Evolutionary conservation across 2,329 filamentous ascomycete genomes (phyloP).

Genomic region (Calonectria pseudoturangicola): DNA sequence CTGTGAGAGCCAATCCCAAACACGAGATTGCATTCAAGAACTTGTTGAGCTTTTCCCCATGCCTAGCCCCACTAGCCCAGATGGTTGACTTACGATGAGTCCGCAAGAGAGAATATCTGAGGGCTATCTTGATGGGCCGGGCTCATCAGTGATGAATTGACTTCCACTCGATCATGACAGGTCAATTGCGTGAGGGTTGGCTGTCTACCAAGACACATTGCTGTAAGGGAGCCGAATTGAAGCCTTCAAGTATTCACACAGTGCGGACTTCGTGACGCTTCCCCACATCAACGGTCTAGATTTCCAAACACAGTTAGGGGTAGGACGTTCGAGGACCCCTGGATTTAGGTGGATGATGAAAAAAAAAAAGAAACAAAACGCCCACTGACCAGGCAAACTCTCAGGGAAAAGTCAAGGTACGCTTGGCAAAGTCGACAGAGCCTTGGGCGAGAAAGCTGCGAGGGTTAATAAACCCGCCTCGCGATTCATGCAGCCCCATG

Average conservation of each 20-base stretch:
- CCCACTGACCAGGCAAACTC: conserved; percentile 32
- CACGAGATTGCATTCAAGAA: conserved; percentile 27
- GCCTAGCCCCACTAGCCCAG: conserved; percentile 23
- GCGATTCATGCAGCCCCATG: conserved; percentile 15
- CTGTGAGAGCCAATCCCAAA: conserved; percentile 31
- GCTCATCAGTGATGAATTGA: not conserved
- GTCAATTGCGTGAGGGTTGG: not conserved
- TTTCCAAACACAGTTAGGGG: conserved; percentile 41
- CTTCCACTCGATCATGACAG: not conserved
- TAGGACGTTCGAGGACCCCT: conserved; percentile 37
- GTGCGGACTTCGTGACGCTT: conserved; percentile 43
- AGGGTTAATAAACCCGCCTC: conserved; percentile 14
- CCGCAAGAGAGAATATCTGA: not conserved
- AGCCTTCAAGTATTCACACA: conserved; percentile 43
- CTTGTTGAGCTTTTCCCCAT: conserved; percentile 26
- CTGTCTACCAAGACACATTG: not conserved
- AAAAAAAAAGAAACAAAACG: conserved; percentile 32
- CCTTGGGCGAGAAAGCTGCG: not conserved
- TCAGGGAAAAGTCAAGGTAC: conserved; percentile 26
- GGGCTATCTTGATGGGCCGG: not conserved
- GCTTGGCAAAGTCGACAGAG: conserved; percentile 21
- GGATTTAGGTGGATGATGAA: conserved; percentile 11
- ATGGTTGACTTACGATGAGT: conserved; percentile 22
- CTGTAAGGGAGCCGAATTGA: not conserved
- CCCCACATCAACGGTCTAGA: conserved; percentile 50